Evolutionary conservation across 495 filamentous ascomycete genomes (phyloP).

Genomic region (Aspergillus leporis): DNA sequence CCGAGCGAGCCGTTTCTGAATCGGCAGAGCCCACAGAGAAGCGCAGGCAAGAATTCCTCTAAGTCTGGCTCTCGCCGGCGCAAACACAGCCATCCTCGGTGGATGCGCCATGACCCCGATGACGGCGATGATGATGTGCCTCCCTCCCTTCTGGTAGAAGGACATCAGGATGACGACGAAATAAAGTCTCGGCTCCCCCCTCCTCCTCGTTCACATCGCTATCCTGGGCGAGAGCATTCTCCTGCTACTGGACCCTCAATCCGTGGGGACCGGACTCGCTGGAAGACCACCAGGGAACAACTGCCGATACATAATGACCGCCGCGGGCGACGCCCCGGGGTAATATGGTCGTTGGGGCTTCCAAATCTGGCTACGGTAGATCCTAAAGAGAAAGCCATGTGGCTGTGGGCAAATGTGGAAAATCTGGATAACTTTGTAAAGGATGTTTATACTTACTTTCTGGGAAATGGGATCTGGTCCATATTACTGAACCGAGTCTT

Average conservation of each 20-base stretch:
- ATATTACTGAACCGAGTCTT: constrained; percentile 72
- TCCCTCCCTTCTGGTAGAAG: constrained; percentile 80
- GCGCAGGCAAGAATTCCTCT: constrained; percentile 13
- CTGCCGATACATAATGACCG: constrained; percentile 46
- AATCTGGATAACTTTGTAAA: constrained; percentile 89
- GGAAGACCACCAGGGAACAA: constrained; percentile 64
- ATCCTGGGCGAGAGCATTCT: constrained; percentile 23
- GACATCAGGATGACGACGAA: constrained; percentile 40
- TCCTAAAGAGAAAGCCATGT: constrained; percentile 84
- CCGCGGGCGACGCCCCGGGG: constrained; percentile 21
- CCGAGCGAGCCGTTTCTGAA: constrained; percentile 51
- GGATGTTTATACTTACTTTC: constrained; percentile 89
- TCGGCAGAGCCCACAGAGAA: constrained; percentile 19
- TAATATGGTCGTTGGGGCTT: constrained; percentile 36
- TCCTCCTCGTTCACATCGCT: constrained; percentile 34
- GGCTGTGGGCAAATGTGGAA: constrained; percentile 91
- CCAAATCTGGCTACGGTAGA: constrained; percentile 53
- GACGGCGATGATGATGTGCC: constrained; percentile 92
- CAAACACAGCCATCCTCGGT: constrained; percentile 34
- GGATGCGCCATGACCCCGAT: constrained; percentile 55
- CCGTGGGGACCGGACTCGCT: constrained; percentile 57
- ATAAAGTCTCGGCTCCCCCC: constrained; percentile 37
- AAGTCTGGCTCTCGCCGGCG: constrained; percentile 28
- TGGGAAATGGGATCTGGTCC: constrained; percentile 84
- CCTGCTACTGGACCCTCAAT: constrained; percentile 51